Evolutionary conservation across 1,139 yeast species (phyloP).

Genomic region (Candida sp.): DNA sequence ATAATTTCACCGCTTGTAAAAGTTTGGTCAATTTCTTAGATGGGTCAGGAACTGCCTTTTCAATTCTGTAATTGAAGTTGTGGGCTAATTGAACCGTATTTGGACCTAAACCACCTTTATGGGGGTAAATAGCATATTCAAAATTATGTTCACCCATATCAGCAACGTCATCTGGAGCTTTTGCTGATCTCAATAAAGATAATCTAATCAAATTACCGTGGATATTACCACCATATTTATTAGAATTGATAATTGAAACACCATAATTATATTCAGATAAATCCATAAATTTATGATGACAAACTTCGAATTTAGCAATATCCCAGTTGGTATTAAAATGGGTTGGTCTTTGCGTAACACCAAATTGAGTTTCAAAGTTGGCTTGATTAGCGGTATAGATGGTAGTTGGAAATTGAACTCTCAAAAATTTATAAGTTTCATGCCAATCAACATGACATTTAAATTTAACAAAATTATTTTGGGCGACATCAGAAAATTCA

Average conservation of each 20-base stretch:
- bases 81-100: slow-evolving; percentile 73
- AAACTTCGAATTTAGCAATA: slow-evolving; percentile 92
- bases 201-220: slow-evolving; percentile 88
- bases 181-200: slow-evolving; percentile 79
- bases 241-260: slow-evolving; percentile 79
- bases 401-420: slow-evolving; percentile 92
- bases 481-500: slow-evolving; percentile 21
- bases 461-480: slow-evolving; percentile 45
- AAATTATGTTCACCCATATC: slow-evolving; percentile 90
- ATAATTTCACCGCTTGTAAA: slow-evolving; percentile 19
- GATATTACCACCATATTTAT: slow-evolving; percentile 87
- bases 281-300: slow-evolving; percentile 93
- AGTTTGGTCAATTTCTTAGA: slow-evolving; percentile 12
- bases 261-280: slow-evolving; percentile 85
- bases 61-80: slow-evolving; percentile 68
- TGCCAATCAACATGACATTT: slow-evolving; percentile 80
- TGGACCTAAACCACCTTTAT: slow-evolving; percentile 58
- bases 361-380: slow-evolving; percentile 90
- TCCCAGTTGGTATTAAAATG: slow-evolving; percentile 97
- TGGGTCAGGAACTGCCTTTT: slow-evolving; percentile 11
- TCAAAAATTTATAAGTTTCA: slow-evolving; percentile 82
- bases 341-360: slow-evolving; percentile 86
- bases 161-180: slow-evolving; percentile 88
- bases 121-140: slow-evolving; percentile 84
- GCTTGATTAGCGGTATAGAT: slow-evolving; percentile 68